A percentile compares a stretch with the other conserved stretches of the same genome.
These are phyloP conservation scores for Piloderma croceum DNA, from an alignment of 768 basidiomycete genomes.

Conservation along the genomic window DNA sequence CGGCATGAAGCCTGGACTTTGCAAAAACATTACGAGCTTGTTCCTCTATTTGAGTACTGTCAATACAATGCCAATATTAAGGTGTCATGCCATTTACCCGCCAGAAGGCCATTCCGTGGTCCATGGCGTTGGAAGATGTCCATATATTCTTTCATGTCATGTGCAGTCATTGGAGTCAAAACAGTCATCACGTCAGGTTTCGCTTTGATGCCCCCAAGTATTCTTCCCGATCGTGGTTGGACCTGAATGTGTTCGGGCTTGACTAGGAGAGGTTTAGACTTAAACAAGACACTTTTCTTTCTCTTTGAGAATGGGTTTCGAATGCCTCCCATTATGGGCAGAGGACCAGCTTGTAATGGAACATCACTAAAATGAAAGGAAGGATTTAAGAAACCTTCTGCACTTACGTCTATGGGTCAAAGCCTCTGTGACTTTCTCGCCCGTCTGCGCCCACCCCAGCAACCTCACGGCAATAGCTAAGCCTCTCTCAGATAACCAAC, in stretches of 20 bases:
- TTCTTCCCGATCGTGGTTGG: no score
- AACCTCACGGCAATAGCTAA: conserved; percentile 83
- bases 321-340: conserved; percentile 74
- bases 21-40: conserved; percentile 88
- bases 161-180: conserved; percentile 65
- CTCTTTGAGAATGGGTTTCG: conserved; percentile 47
- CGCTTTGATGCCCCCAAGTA: no score
- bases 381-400: conserved; percentile 5
- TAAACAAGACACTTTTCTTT: conserved; percentile 45
- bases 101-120: conserved; percentile 72
- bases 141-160: conserved; percentile 82
- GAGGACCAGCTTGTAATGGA: conserved; percentile 62
- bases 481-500: conserved; percentile 83
- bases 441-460: conserved; percentile 90
- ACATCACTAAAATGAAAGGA: conserved; percentile 11
- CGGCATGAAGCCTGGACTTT: conserved; percentile 82
- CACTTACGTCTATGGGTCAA: conserved; percentile 67
- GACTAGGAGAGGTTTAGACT: conserved; percentile 63
- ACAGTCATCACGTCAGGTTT: no score
- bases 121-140: conserved; percentile 69
- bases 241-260: no score
- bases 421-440: conserved; percentile 58
- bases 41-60: conserved; percentile 50
- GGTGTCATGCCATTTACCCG: conserved; percentile 42
- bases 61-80: no score